phyloP scores from a whole-genome alignment of 1,284 basidiomycete genomes.

The Earliella scabrosa region DNA sequence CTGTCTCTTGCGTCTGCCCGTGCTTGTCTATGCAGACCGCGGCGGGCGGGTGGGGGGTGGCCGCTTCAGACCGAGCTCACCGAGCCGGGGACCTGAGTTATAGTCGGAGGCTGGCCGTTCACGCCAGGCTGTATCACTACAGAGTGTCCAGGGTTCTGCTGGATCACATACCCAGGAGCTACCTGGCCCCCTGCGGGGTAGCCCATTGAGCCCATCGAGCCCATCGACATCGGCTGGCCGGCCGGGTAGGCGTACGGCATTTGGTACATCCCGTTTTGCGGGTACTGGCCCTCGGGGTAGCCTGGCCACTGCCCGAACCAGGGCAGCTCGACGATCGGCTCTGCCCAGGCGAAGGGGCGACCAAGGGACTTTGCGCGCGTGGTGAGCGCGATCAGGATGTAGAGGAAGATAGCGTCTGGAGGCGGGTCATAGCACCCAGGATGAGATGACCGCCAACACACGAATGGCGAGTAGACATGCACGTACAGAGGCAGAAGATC shows the following conservation, averaged over 20 bases:
- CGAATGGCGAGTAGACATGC: conserved; percentile 40
- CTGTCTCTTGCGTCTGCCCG: neutral
- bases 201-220: neutral
- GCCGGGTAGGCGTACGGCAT: conserved; percentile 31
- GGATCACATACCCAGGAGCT: conserved; percentile 39
- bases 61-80: conserved; percentile 32
- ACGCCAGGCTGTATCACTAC: conserved; percentile 70
- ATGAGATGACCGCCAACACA: conserved; percentile 9
- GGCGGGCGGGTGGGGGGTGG: neutral
- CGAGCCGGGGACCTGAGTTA: conserved; percentile 62
- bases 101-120: conserved; percentile 61
- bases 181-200: conserved; percentile 22
- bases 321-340: conserved; percentile 53
- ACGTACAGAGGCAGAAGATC: conserved; percentile 63
- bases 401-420: conserved; percentile 48
- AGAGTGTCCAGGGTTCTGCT: conserved; percentile 64
- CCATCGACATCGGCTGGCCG: conserved; percentile 21
- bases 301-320: conserved; percentile 58
- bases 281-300: conserved; percentile 34
- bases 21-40: too few relatives aligned
- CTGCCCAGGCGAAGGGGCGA: conserved; percentile 49
- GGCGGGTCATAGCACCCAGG: conserved; percentile 11
- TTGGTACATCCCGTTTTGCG: conserved; percentile 22
- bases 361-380: conserved; percentile 48
- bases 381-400: conserved; percentile 47